A percentile compares a stretch with the other conserved stretches of the same genome.
These are phyloP conservation scores for Gastrodia elata DNA, from an alignment of 106 monocot species.

Conservation along the genomic window DNA sequence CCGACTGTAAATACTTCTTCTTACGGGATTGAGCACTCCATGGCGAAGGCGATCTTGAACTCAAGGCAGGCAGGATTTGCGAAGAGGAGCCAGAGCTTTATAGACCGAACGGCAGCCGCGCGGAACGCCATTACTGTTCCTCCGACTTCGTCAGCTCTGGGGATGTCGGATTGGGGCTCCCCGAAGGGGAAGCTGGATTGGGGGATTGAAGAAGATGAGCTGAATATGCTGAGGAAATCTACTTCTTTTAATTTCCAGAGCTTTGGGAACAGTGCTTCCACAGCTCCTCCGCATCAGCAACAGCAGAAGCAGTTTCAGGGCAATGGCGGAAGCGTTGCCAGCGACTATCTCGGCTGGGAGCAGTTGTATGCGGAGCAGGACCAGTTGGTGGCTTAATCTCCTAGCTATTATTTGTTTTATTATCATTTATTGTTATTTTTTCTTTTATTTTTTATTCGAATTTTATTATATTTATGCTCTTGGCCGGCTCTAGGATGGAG, in stretches of 20 bases:
- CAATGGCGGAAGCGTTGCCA: slow-evolving; percentile 5
- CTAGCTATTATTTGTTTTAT: not conserved
- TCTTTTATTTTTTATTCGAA: slow-evolving; percentile 8
- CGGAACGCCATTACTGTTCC: slow-evolving; percentile 16
- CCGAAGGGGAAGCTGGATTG: slow-evolving; percentile 72
- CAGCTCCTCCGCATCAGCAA: not conserved
- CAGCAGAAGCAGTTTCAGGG: slow-evolving; percentile 13
- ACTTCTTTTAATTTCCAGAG: slow-evolving; percentile 50
- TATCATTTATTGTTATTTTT: slow-evolving; percentile 26
- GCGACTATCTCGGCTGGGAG: not conserved
- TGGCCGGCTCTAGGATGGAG: not conserved
- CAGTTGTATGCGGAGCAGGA: not conserved
- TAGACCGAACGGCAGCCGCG: slow-evolving; percentile 39
- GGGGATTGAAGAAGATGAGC: slow-evolving; percentile 86
- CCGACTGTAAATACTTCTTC: slow-evolving; percentile 23
- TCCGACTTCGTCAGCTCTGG: slow-evolving; percentile 3
- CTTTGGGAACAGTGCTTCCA: slow-evolving; percentile 8
- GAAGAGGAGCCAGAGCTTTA: slow-evolving; percentile 88
- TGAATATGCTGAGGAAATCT: slow-evolving; percentile 69
- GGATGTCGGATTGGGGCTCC: slow-evolving; percentile 52
- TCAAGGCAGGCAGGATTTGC: slow-evolving; percentile 60
- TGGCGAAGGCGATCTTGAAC: slow-evolving; percentile 78
- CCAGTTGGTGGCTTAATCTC: slow-evolving; percentile 49
- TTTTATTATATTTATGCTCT: slow-evolving; percentile 7
- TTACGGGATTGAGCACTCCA: slow-evolving; percentile 48